These are phyloP conservation scores for Stevia rebaudiana DNA, from an alignment of 140 eudicot species.

Conservation along the genomic window DNA sequence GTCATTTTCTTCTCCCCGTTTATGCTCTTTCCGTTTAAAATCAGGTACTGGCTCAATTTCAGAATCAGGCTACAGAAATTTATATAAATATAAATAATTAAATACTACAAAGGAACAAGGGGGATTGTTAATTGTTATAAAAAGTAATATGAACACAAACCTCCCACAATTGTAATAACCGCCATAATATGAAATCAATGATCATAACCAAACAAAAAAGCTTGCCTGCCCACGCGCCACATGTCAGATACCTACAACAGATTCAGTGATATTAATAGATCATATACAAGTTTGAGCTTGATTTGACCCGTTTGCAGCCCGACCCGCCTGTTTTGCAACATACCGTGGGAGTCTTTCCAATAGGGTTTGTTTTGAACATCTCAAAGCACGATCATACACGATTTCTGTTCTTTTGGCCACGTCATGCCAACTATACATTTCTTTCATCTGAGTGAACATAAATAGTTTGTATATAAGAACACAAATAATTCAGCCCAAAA, in stretches of 20 bases:
- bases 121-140: background rate
- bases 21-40: constrained; percentile 22
- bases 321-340: constrained; percentile 8
- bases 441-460: constrained; percentile 59
- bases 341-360: constrained; percentile 91
- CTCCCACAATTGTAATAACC: constrained; percentile 71
- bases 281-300: background rate
- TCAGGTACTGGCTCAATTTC: constrained; percentile 74
- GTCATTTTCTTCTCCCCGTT: constrained; percentile 23
- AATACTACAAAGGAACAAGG: constrained; percentile 3
- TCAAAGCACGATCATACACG: constrained; percentile 82
- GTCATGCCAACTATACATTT: constrained; percentile 94
- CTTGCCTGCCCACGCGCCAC: constrained; percentile 99
- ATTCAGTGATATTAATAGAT: constrained; percentile 14
- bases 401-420: constrained; percentile 91
- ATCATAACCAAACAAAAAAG: constrained; percentile 94
- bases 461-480: constrained; percentile 5
- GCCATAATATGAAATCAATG: constrained; percentile 75
- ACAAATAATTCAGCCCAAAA: background rate
- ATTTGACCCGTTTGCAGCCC: background rate
- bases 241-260: constrained; percentile 71
- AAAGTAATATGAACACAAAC: constrained; percentile 19
- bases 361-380: constrained; percentile 72
- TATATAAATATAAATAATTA: background rate
- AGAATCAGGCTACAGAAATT: constrained; percentile 49